Conservation (phyloP, 768 basidiomycete genomes). For the Sistotremastrum suecicum region DNA sequence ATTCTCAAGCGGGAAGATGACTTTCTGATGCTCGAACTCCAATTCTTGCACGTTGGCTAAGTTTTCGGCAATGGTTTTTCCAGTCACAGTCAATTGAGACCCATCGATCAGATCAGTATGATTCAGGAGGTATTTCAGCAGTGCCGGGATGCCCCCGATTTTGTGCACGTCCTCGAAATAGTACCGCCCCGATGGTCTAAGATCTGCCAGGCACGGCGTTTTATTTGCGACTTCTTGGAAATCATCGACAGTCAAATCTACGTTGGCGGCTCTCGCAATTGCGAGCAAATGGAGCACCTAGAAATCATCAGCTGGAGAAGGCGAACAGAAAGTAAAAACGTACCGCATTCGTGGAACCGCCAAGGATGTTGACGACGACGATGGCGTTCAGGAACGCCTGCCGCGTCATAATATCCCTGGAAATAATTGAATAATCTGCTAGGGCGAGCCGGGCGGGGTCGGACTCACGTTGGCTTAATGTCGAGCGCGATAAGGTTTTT, state of each 20-base stretch:
- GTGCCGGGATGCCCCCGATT: slow-evolving; percentile 72
- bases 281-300: slow-evolving; percentile 76
- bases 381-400: slow-evolving; percentile 76
- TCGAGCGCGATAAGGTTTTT: slow-evolving; percentile 62
- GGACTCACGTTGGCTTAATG: slow-evolving; percentile 56
- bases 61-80: slow-evolving; percentile 82
- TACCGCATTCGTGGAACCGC: slow-evolving; percentile 82
- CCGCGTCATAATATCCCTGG: slow-evolving; percentile 50
- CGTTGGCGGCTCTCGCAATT: slow-evolving; percentile 70
- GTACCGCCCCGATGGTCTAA: slow-evolving; percentile 77
- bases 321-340: slow-evolving; percentile 10
- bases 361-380: slow-evolving; percentile 61
- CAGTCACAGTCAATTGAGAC: slow-evolving; percentile 77
- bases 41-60: slow-evolving; percentile 62
- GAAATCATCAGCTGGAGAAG: neutral
- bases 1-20: slow-evolving; percentile 55
- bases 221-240: slow-evolving; percentile 70
- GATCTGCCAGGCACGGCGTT: slow-evolving; percentile 75
- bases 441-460: neutral
- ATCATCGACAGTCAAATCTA: slow-evolving; percentile 67
- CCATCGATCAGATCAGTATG: slow-evolving; percentile 71
- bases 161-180: slow-evolving; percentile 85
- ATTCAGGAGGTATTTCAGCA: slow-evolving; percentile 72
- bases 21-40: slow-evolving; percentile 60
- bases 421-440: neutral